Evolutionary conservation across 1,284 basidiomycete genomes (phyloP).

Genomic region (Stereum hirsutum): DNA sequence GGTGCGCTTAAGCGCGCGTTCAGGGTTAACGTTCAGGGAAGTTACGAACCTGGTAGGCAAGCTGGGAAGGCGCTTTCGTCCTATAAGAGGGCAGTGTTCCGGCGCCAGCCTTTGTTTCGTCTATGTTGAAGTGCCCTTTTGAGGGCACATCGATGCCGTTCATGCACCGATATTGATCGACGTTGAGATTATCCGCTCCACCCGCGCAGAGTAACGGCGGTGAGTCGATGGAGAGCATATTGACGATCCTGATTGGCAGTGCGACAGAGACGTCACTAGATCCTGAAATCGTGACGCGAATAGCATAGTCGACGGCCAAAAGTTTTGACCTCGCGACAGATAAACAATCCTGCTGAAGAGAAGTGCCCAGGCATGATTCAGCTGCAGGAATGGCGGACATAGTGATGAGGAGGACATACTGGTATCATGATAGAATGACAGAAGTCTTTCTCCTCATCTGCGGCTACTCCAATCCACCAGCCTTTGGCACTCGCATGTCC

Average conservation of each 20-base stretch:
- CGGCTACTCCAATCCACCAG: constrained; percentile 78
- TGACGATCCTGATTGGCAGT: constrained; percentile 68
- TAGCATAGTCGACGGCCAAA: constrained; percentile 72
- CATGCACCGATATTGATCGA: no score
- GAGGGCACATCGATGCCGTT: constrained; percentile 2
- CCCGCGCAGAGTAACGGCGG: constrained; percentile 29
- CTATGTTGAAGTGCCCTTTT: not conserved
- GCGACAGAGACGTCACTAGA: constrained; percentile 53
- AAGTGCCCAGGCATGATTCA: no score
- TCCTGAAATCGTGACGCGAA: constrained; percentile 62
- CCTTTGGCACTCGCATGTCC: constrained; percentile 75
- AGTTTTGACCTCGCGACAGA: constrained; percentile 69
- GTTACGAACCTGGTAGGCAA: no score
- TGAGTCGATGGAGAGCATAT: constrained; percentile 76
- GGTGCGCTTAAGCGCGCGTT: no score
- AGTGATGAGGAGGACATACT: constrained; percentile 37
- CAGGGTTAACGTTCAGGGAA: no score
- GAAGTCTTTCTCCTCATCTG: constrained; percentile 54
- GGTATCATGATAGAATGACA: constrained; percentile 62
- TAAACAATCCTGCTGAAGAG: constrained; percentile 60
- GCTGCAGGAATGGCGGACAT: no score
- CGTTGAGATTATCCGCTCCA: not conserved
- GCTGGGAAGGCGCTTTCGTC: no score
- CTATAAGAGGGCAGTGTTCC: constrained; percentile 7
- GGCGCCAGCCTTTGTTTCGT: not conserved